Percentiles rank a stretch among this genome's conserved stretches.
phyloP scores from a whole-genome alignment of 2,329 filamentous ascomycete genomes.

The Cytospora chrysosperma region DNA sequence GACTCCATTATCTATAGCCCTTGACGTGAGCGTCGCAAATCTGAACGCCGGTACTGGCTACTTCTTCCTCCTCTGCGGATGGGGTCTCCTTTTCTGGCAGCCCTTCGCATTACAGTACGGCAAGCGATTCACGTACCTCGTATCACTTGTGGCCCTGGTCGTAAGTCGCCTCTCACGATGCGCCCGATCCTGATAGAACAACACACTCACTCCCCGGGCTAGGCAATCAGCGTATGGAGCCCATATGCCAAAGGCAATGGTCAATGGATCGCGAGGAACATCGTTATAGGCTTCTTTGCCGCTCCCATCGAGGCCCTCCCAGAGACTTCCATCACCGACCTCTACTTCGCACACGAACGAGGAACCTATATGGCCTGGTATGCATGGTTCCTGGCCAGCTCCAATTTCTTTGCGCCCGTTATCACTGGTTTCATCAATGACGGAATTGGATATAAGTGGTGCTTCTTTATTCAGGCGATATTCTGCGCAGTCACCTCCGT shows the following conservation, averaged over 20 bases:
- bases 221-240: constrained; percentile 23
- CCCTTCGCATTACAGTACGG: constrained; percentile 45
- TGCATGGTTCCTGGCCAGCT: constrained; percentile 30
- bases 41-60: constrained; percentile 32
- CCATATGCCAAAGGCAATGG: constrained; percentile 29
- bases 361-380: constrained; percentile 32
- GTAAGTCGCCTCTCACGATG: constrained; percentile 10
- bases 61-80: constrained; percentile 42
- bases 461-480: constrained; percentile 34
- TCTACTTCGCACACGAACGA: constrained; percentile 34
- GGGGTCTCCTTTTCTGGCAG: constrained; percentile 47
- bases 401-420: constrained; percentile 35
- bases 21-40: constrained; percentile 23
- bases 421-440: constrained; percentile 36
- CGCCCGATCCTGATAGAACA: background rate
- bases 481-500: constrained; percentile 30
- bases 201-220: background rate
- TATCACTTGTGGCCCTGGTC: constrained; percentile 23
- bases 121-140: constrained; percentile 28
- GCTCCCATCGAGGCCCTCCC: constrained; percentile 42
- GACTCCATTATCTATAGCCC: constrained; percentile 18
- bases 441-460: constrained; percentile 34
- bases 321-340: constrained; percentile 40
- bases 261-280: constrained; percentile 40
- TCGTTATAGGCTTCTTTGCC: constrained; percentile 39